These are phyloP conservation scores for Xylariales sp. DNA, from an alignment of 2,329 filamentous ascomycete species.

Conservation along the genomic window DNA sequence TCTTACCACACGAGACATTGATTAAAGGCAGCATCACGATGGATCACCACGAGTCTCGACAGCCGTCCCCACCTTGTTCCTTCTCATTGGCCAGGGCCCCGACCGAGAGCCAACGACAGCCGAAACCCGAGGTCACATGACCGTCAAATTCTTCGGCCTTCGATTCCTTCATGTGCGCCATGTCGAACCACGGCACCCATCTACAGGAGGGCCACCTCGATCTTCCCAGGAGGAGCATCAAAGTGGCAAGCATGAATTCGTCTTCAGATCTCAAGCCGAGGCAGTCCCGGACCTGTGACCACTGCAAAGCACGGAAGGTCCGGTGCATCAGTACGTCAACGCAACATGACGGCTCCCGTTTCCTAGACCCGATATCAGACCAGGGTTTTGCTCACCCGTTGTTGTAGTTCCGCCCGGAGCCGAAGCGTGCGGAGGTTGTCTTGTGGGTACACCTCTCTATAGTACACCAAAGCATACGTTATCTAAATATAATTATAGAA, in stretches of 20 bases:
- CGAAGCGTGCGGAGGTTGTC: slow-evolving; percentile 1
- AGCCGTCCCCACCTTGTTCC: no score
- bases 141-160: neutral
- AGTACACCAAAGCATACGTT: neutral
- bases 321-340: slow-evolving; percentile 1
- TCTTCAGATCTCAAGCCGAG: slow-evolving; percentile 1
- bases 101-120: no score
- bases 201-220: neutral
- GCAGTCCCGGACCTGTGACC: slow-evolving; percentile 4
- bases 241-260: neutral
- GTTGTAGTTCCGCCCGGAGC: slow-evolving; percentile 1
- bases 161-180: no score
- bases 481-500: neutral
- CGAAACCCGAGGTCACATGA: slow-evolving; percentile 5
- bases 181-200: neutral
- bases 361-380: neutral
- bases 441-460: neutral
- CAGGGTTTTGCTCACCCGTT: no score
- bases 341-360: neutral
- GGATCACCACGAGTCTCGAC: no score
- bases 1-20: no score
- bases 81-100: no score
- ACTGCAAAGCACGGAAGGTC: slow-evolving; percentile 6
- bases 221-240: neutral
- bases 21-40: no score